phyloP scores from a whole-genome alignment of 495 filamentous ascomycete genomes.

The Penicillium pancosmium region DNA sequence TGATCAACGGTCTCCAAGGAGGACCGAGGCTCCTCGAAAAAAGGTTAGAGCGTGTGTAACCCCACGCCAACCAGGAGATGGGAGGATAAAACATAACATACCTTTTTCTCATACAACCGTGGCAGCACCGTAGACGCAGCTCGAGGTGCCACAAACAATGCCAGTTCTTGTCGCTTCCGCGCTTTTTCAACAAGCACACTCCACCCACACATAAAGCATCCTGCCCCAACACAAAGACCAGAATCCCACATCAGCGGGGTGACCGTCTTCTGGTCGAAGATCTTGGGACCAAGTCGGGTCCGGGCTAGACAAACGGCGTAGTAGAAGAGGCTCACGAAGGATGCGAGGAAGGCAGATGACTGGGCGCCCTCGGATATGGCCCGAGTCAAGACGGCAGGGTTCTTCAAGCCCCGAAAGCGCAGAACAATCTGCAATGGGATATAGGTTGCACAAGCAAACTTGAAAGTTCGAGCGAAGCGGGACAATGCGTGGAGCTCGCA shows the following conservation, averaged over 20 bases:
- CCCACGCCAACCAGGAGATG: slow-evolving; percentile 17
- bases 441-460: slow-evolving; percentile 77
- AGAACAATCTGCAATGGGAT: slow-evolving; percentile 74
- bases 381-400: slow-evolving; percentile 34
- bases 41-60: slow-evolving; percentile 25
- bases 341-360: slow-evolving; percentile 80
- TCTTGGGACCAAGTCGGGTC: slow-evolving; percentile 73
- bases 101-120: slow-evolving; percentile 67
- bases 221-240: slow-evolving; percentile 73
- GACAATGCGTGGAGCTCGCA: slow-evolving; percentile 79
- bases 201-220: slow-evolving; percentile 83
- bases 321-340: slow-evolving; percentile 83
- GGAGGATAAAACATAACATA: slow-evolving; percentile 45
- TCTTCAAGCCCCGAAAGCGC: slow-evolving; percentile 57
- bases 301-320: slow-evolving; percentile 85
- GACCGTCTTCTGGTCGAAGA: slow-evolving; percentile 58
- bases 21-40: not conserved
- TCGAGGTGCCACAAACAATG: slow-evolving; percentile 82
- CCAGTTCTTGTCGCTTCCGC: slow-evolving; percentile 73
- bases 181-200: slow-evolving; percentile 76
- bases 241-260: slow-evolving; percentile 63
- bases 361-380: slow-evolving; percentile 65
- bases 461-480: slow-evolving; percentile 72
- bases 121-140: slow-evolving; percentile 79
- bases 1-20: slow-evolving; percentile 11